Conservation (phyloP, 2,329 filamentous ascomycete species). For the Ophiostoma piceae region DNA sequence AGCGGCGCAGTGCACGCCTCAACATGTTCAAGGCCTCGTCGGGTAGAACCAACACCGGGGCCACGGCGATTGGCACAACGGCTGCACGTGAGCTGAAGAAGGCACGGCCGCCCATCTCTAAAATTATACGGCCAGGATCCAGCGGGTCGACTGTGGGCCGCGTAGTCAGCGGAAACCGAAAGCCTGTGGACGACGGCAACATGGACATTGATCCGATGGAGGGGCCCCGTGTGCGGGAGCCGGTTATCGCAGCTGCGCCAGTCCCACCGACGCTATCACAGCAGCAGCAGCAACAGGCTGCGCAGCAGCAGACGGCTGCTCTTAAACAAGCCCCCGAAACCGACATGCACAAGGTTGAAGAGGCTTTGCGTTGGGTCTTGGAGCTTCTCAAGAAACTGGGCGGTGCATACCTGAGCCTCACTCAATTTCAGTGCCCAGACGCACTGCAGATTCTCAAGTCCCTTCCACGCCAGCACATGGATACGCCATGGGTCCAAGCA, state of each 20-base stretch:
- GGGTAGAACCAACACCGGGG: constrained; percentile 56
- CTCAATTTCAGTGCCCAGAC: constrained; percentile 71
- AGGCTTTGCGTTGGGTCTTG: constrained; percentile 69
- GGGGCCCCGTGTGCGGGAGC: constrained; percentile 28
- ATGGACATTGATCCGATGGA: constrained; percentile 68
- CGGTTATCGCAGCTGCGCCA: constrained; percentile 13
- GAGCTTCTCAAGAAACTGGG: constrained; percentile 79
- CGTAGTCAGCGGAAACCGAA: constrained; percentile 86
- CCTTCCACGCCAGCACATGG: constrained; percentile 68
- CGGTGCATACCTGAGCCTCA: constrained; percentile 69
- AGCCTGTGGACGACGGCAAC: constrained; percentile 60
- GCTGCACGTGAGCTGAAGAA: constrained; percentile 75
- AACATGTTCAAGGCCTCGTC: constrained; percentile 64
- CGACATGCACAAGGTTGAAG: constrained; percentile 63
- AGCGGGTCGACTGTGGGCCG: constrained; percentile 70
- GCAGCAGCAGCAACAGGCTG: constrained; percentile 18
- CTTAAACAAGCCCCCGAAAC: constrained; percentile 39
- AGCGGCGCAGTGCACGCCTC: constrained; percentile 67
- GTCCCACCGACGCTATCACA: constrained; percentile 18
- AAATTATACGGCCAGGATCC: constrained; percentile 60
- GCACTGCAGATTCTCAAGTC: constrained; percentile 68
- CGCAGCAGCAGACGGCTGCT: constrained; percentile 26
- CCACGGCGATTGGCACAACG: constrained; percentile 50
- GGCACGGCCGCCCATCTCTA: constrained; percentile 65
- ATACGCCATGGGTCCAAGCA: constrained; percentile 88